Base-by-base conservation (phyloP, 179 eudicot genomes). In the Corrigiola litoralis region DNA sequence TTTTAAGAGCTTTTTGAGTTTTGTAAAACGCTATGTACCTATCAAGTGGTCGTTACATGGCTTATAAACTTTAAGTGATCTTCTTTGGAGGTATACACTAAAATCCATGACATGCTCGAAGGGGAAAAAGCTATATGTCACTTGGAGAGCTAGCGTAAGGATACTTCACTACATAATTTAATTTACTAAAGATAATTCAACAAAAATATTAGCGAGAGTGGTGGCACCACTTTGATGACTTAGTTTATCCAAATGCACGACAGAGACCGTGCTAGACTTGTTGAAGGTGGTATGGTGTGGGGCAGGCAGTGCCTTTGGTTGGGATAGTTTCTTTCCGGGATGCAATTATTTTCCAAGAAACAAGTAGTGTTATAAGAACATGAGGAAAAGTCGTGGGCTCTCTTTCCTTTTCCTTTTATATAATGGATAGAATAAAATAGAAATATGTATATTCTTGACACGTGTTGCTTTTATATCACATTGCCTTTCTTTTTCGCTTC, bases 401-500 rank as follows among this genome's bases (percentile, higher is more conserved):
- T 66, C 25, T 54, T 51, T 45, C 23, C 32, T 44, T 44, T 20
- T 24, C 18, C 13, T 13, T 34, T 67, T 49, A 24, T 41, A 3
- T 58, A 51, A 42, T 54, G 41, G 69, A 75, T 61, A 58, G 38
- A 71, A 69, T 49, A 31, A 48, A 69, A 40, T 49, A 21, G 46
- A 37, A 56, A 32, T 53, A 59, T 31, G 65, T 57, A 38, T 23
- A 31, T 70, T 60, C n/a, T 58, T 46, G 9, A 53, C 75, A 75
- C 48, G 67, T 75, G 75, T 71, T 72, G 17, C n/a, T 5, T 8
- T 65, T 58, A 7, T 63, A 21, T 47, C 29, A 42, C 14, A 58
- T 60, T 53, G 20, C 34, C 33, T 66, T 75, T 75, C 75, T 52
- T 18, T 70, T 47, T 61, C n/a, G n/a, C n/a, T n/a, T n/a, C n/a